A percentile compares a stretch with the other conserved stretches of the same genome.
Conservation (phyloP, 352 stramenopile species). For the Phytophthora crassamura region DNA sequence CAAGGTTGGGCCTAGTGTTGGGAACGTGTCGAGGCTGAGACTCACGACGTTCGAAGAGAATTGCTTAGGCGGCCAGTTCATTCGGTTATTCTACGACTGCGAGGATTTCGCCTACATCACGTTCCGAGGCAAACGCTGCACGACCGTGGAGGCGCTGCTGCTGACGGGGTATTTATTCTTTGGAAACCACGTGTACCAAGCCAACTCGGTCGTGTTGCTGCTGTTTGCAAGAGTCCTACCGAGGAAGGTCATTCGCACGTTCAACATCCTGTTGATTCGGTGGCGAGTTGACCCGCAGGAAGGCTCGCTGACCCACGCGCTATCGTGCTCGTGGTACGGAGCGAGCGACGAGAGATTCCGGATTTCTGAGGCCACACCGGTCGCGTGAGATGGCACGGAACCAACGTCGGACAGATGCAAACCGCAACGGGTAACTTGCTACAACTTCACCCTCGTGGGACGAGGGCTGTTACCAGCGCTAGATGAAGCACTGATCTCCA, state of each 20-base stretch:
- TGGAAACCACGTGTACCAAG: conserved; percentile 23
- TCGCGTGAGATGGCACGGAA: neutral
- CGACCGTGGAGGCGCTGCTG: conserved; percentile 26
- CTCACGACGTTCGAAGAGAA: conserved; percentile 23
- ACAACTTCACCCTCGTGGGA: too few species aligned
- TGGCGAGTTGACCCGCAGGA: conserved; percentile 13
- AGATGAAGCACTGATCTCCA: too few species aligned
- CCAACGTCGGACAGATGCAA: too few species aligned
- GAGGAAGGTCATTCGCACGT: conserved; percentile 22
- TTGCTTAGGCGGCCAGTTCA: conserved; percentile 21
- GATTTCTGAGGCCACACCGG: conserved; percentile 14
- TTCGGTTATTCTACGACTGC: conserved; percentile 23
- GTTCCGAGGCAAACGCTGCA: conserved; percentile 11
- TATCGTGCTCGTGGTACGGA: conserved; percentile 26
- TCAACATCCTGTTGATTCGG: conserved; percentile 31
- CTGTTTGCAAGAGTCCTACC: conserved; percentile 22
- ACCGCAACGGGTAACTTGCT: too few species aligned
- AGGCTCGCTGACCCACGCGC: conserved; percentile 11
- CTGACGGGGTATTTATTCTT: conserved; percentile 27
- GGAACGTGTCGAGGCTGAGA: neutral
- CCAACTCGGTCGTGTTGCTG: conserved; percentile 22
- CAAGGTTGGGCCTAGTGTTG: neutral
- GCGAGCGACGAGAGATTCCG: conserved; percentile 24
- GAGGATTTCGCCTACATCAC: conserved; percentile 29
- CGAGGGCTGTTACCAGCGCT: too few species aligned